Evolutionary conservation across 768 basidiomycete genomes (phyloP), one percentile per base, ranked within the genome.

Genomic region (Boletus coccyginus): DNA sequence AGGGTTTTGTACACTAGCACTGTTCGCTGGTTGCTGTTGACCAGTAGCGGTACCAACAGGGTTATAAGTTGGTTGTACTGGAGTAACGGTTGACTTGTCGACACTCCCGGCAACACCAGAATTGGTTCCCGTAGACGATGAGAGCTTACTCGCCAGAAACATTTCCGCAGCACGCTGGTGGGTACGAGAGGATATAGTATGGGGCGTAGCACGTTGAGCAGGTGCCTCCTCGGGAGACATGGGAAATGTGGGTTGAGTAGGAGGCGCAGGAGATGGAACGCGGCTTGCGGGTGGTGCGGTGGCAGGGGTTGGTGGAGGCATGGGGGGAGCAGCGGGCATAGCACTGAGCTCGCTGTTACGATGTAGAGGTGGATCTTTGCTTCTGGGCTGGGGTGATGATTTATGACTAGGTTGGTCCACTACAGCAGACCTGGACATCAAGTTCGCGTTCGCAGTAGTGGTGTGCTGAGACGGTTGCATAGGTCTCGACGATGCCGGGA

Each of bases 81-180:
- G 50, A 3, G 29, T 35, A 43, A 33, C n/a, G 10, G 49, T 12
- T 5, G 58, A 29, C 56, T 58, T 69, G 33, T 55, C 55, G 35
- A 29, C 48, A 35, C 14, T 54, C 19, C 53, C 50, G 16, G 50
- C 19, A 14, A 42, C 7, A 16, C 41, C n/a, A 14, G 53, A 10
- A n/a, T 50, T 46, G n/a, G 46, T 38, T 32, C 32, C 55, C 17
- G 29, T 19, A 31, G 63, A 31, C 14, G 49, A 24, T 3, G 62
- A 58, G 38, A 57, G 45, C 39, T 62, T 69, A 39, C 52, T 60
- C 46, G 71, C 44, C 27, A 60, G 66, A 21, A 61, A 39, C 47
- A 53, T 60, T 46, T 71, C 70, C 11, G 57, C 32, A 46, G 66
- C 19, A 29, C 68, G 70, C 39, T 70, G 68, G 33, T 60, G 48